Conservation (phyloP, 2,329 filamentous ascomycete genomes). For the Paracoccidioides brasiliensis region DNA sequence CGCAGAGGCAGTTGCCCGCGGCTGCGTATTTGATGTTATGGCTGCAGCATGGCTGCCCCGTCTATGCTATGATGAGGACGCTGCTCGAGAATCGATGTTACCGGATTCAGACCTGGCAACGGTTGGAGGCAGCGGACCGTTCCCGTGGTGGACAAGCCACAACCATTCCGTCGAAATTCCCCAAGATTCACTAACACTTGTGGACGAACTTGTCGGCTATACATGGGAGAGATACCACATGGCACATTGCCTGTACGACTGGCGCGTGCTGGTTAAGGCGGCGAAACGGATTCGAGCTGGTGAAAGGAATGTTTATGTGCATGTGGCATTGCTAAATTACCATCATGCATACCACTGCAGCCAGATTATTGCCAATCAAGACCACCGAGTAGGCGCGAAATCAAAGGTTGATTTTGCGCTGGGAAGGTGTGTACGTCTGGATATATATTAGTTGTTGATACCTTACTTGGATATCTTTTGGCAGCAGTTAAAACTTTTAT, state of each 20-base stretch:
- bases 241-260: conserved; percentile 8
- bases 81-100: not conserved
- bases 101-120: not conserved
- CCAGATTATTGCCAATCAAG: conserved; percentile 4
- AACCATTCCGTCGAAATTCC: conserved; percentile 5
- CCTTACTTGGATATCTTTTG: not conserved
- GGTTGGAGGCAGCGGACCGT: conserved; percentile 1
- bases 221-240: conserved; percentile 9
- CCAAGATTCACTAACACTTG: not conserved
- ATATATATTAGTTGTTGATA: not conserved
- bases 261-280: conserved; percentile 7
- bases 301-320: conserved; percentile 7
- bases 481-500: no score
- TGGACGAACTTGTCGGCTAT: conserved; percentile 6
- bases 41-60: conserved; percentile 7
- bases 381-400: conserved; percentile 1
- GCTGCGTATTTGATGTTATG: conserved; percentile 6
- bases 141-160: conserved; percentile 6
- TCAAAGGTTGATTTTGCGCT: conserved; percentile 7
- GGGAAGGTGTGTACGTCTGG: conserved; percentile 3
- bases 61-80: conserved; percentile 6
- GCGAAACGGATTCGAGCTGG: conserved; percentile 6
- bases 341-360: conserved; percentile 7
- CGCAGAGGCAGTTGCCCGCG: conserved; percentile 4
- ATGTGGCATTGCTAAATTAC: conserved; percentile 4